Evolutionary conservation across 1,284 basidiomycete genomes (phyloP).

Genomic region (Malassezia nana): DNA sequence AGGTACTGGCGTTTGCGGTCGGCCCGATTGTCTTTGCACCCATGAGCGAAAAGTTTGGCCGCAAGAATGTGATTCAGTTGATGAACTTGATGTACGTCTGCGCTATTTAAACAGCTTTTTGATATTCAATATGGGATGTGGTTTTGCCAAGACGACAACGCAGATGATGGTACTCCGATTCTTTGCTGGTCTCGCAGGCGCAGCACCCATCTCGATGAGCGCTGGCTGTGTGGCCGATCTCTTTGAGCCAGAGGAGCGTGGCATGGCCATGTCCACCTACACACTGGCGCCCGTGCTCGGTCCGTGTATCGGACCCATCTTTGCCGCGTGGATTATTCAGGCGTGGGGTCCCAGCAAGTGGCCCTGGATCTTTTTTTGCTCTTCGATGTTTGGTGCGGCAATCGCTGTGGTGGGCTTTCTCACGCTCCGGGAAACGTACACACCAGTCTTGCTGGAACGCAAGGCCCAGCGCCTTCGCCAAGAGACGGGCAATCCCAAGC

Average conservation of each 20-base stretch:
- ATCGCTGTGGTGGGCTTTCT: slow-evolving; percentile 29
- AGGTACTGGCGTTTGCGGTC: slow-evolving; percentile 7
- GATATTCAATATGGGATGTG: slow-evolving; percentile 19
- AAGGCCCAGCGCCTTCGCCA: slow-evolving; percentile 51
- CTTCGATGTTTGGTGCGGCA: slow-evolving; percentile 25
- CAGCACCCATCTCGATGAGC: slow-evolving; percentile 37
- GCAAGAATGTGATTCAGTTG: slow-evolving; percentile 7
- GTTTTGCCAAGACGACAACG: slow-evolving; percentile 20
- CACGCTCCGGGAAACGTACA: slow-evolving; percentile 45
- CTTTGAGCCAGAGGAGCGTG: slow-evolving; percentile 56
- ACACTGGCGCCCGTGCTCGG: slow-evolving; percentile 54
- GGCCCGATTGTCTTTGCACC: slow-evolving; percentile 8
- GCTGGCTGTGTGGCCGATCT: slow-evolving; percentile 64
- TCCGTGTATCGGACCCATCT: slow-evolving; percentile 27
- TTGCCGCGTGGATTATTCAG: slow-evolving; percentile 29
- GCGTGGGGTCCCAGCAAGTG: slow-evolving; percentile 17
- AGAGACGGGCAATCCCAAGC: slow-evolving; percentile 42
- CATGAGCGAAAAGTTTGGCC: slow-evolving; percentile 10
- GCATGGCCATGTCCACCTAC: slow-evolving; percentile 45
- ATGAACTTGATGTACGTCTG: slow-evolving; percentile 2
- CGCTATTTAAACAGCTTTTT: neutral
- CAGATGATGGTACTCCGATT: slow-evolving; percentile 29
- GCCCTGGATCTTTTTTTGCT: slow-evolving; percentile 31
- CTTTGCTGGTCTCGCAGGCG: slow-evolving; percentile 37
- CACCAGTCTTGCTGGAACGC: slow-evolving; percentile 38